Evolutionary conservation across 345 rosid genomes (phyloP).

Genomic region (Cochlearia excelsa): DNA sequence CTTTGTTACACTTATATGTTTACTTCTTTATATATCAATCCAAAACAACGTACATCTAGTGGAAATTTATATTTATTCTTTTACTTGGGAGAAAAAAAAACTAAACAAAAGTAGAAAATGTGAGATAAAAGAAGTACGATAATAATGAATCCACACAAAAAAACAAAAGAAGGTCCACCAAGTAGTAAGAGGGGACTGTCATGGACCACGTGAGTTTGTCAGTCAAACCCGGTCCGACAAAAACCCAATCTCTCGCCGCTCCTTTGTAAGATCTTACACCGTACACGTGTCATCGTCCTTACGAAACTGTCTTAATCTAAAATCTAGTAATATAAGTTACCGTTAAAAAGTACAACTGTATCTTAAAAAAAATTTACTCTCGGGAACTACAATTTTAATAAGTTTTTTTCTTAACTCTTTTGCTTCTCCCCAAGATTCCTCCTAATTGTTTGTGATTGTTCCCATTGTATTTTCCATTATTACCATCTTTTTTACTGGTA

Average conservation of each 20-base stretch:
- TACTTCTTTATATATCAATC: conserved; percentile 3
- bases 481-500: background rate
- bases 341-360: conserved; percentile 38
- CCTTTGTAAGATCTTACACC: conserved; percentile 22
- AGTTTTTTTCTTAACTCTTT: conserved; percentile 24
- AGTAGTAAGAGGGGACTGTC: conserved; percentile 23
- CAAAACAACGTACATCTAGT: background rate
- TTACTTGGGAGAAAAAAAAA: background rate
- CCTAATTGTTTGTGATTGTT: conserved; percentile 39
- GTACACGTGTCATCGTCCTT: conserved; percentile 20
- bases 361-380: conserved; percentile 20
- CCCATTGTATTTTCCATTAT: conserved; percentile 24
- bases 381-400: conserved; percentile 20
- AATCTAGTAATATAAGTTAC: conserved; percentile 29
- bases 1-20: too few relatives aligned
- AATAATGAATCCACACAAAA: conserved; percentile 34
- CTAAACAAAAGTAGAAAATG: conserved; percentile 17
- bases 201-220: conserved; percentile 40
- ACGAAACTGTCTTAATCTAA: background rate
- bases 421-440: conserved; percentile 37
- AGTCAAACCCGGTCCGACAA: conserved; percentile 35
- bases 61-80: background rate
- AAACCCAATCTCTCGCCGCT: conserved; percentile 34
- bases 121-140: conserved; percentile 12
- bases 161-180: conserved; percentile 36